These are phyloP conservation scores for Parietaria judaica DNA, from an alignment of 306 rosid genomes.

Conservation along the genomic window DNA sequence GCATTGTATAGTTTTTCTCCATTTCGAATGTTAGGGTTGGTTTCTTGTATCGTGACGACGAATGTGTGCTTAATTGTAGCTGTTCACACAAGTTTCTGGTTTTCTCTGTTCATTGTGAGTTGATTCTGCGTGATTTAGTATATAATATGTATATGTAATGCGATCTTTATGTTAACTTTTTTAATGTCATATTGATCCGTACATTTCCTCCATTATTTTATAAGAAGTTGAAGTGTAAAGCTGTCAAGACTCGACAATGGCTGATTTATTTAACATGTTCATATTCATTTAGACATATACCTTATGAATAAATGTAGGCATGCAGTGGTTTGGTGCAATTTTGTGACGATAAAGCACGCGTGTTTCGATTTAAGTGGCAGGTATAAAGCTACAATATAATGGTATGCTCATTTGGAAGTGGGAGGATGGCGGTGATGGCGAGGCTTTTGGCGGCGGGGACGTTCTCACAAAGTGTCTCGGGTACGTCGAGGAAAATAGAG, in stretches of 20 bases:
- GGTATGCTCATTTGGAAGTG: slow-evolving; percentile 68
- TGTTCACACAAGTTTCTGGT: not conserved
- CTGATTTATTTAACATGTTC: not conserved
- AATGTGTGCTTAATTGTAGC: not conserved
- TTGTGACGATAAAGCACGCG: not conserved
- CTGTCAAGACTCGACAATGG: not conserved
- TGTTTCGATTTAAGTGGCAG: slow-evolving; percentile 1
- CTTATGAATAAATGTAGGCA: no score
- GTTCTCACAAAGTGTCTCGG: slow-evolving; percentile 45
- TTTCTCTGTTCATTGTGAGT: no score
- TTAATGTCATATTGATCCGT: not conserved
- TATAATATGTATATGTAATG: not conserved
- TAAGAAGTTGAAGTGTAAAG: not conserved
- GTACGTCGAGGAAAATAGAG: slow-evolving; percentile 21
- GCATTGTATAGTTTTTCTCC: not conserved
- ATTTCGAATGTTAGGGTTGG: not conserved
- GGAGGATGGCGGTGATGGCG: slow-evolving; percentile 79
- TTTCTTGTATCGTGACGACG: not conserved
- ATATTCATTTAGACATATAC: no score
- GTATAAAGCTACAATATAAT: slow-evolving; percentile 15
- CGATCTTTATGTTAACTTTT: not conserved
- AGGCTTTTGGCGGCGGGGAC: slow-evolving; percentile 61
- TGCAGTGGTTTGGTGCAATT: slow-evolving; percentile 2
- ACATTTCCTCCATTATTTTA: not conserved
- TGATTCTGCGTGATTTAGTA: not conserved